Base-by-base conservation (phyloP, 768 basidiomycete species). In the Auricularia auricula-judae region DNA sequence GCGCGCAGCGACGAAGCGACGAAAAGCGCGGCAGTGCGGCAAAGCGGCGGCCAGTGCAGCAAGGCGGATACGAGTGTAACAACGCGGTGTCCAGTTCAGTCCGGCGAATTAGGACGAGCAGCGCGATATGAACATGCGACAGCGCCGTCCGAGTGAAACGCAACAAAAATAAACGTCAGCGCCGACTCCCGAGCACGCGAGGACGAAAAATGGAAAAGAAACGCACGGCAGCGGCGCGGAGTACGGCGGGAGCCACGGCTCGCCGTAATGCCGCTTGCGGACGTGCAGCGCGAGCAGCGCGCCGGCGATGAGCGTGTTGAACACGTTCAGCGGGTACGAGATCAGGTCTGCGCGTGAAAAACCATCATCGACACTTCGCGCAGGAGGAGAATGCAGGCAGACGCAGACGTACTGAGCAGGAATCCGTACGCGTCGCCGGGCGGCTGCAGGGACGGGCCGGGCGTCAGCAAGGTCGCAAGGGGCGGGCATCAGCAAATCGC, bases 351-450 rank as follows among this genome's bases (percentile, higher is more conserved):
- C 29, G 23, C 34, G 18, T 11, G 4, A 21, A 8, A 21, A 8
- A 21, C 21, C 21, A 18, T 16, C 47, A 18, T 8, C 14, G 23
- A 29, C 23, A 29, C 23, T 29, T 29, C 23, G 23, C 23, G 23
- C 23, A 29, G 23, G 23, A 21, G 4, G 11, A 18, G 47, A 8
- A 21, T 18, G 33, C 11, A 58, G 29, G 10, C 59, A 42, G 10
- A 4, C 47, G 66, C 88, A 71, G 68, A 51, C 47, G 47, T 18
- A 51, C 82, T 86, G 64, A 88, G 78, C 68, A 85, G 78, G 73
- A 91, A 90, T 34, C 84, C 77, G 69, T 88, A 91, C 0, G 86
- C 87, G 68, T 91, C 89, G 2, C 90, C 88, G 0, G 86, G 80
- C 0, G 89, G 89, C 0, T 85, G 78, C 1, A 78, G 16, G 63